phyloP scores from a whole-genome alignment of 2,329 filamentous ascomycete species.

The Phoma sp. region DNA sequence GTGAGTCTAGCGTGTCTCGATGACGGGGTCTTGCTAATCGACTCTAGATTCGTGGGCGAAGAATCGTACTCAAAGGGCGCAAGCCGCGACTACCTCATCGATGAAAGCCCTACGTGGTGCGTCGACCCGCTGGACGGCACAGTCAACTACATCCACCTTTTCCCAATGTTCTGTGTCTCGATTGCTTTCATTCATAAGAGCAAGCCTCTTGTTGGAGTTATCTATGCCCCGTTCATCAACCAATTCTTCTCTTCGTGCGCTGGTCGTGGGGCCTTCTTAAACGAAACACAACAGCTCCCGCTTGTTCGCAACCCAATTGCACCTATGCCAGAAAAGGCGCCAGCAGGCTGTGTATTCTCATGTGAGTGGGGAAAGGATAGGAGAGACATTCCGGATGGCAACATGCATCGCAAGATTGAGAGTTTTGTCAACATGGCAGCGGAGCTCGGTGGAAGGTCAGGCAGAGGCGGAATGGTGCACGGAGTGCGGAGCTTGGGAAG shows the following conservation, averaged over 20 bases:
- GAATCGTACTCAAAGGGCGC: conserved; percentile 75
- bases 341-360: conserved; percentile 73
- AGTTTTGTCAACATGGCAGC: conserved; percentile 79
- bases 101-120: conserved; percentile 72
- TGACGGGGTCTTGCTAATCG: not conserved
- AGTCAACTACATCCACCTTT: conserved; percentile 81
- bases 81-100: conserved; percentile 73
- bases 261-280: conserved; percentile 73
- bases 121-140: conserved; percentile 81
- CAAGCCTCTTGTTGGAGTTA: conserved; percentile 71
- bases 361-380: conserved; percentile 85
- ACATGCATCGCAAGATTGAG: conserved; percentile 74
- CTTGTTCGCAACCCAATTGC: conserved; percentile 68
- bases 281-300: conserved; percentile 69
- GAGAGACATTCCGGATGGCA: conserved; percentile 69
- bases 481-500: conserved; percentile 75
- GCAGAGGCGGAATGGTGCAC: conserved; percentile 80
- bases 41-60: conserved; percentile 74
- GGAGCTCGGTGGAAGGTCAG: conserved; percentile 67
- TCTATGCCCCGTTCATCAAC: conserved; percentile 73
- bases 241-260: conserved; percentile 73
- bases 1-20: conserved; percentile 53
- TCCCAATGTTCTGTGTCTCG: conserved; percentile 82
- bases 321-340: conserved; percentile 69
- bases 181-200: conserved; percentile 71